Evolutionary conservation across 768 basidiomycete species (phyloP).

Genomic region (Rhodosporidiobolus sp.): DNA sequence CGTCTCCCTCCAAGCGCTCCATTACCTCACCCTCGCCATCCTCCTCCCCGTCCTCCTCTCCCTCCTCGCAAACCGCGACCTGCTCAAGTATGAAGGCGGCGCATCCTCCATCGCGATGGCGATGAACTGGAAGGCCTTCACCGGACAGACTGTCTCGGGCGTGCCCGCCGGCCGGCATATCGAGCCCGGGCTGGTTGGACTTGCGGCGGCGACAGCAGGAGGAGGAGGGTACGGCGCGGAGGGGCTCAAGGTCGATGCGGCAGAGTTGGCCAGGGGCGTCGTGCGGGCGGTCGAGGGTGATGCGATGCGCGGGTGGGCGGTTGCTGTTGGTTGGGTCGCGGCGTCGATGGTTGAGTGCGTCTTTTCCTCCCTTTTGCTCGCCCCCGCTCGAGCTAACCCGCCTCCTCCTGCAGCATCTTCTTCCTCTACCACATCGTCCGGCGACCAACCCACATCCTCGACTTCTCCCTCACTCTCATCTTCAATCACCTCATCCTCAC

Average conservation of each 20-base stretch:
- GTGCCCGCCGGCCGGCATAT: constrained; percentile 55
- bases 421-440: constrained; percentile 84
- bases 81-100: constrained; percentile 48
- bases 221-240: constrained; percentile 15
- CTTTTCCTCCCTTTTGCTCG: background rate
- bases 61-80: constrained; percentile 54
- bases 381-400: no score
- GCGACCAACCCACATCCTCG: constrained; percentile 87
- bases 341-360: constrained; percentile 83
- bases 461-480: constrained; percentile 84
- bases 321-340: constrained; percentile 78
- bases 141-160: constrained; percentile 73
- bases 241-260: background rate
- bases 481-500: constrained; percentile 92
- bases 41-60: constrained; percentile 75
- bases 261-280: constrained; percentile 8
- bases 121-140: constrained; percentile 98
- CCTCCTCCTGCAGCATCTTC: constrained; percentile 58
- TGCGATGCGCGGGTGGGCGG: constrained; percentile 80
- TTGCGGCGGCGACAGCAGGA: constrained; percentile 57
- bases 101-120: constrained; percentile 63
- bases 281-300: constrained; percentile 51
- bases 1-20: constrained; percentile 83
- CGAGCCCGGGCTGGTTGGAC: constrained; percentile 75
- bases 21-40: constrained; percentile 83